A percentile compares a stretch with the other conserved stretches of the same genome.
Conservation (phyloP, 495 filamentous ascomycete species). For the Jackrogersella multiformis region DNA sequence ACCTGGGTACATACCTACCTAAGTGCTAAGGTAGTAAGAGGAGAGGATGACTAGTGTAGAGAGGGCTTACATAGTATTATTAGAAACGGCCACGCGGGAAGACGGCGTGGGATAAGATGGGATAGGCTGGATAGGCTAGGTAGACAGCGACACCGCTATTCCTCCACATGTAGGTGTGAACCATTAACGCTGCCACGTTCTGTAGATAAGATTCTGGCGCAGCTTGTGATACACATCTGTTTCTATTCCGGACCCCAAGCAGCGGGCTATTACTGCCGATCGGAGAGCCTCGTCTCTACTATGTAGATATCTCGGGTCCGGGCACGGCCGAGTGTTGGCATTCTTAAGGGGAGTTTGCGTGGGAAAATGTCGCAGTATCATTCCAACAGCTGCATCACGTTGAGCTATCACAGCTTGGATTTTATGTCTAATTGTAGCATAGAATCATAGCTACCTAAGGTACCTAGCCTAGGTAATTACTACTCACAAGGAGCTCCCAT, state of each 20-base stretch:
- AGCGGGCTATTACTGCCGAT: constrained; percentile 12
- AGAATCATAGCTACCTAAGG: neutral
- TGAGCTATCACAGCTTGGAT: too few species aligned
- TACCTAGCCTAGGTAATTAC: too few species aligned
- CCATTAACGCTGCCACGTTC: neutral
- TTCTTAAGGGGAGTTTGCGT: neutral
- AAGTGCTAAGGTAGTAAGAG: neutral
- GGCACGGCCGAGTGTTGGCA: neutral
- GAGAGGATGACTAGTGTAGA: neutral
- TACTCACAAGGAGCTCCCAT: too few species aligned
- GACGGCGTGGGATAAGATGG: neutral
- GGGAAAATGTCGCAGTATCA: neutral
- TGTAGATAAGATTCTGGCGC: constrained; percentile 24
- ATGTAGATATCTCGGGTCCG: constrained; percentile 14
- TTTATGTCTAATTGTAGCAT: neutral
- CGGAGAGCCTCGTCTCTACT: neutral
- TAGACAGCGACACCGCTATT: constrained; percentile 25
- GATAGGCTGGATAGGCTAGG: too few species aligned
- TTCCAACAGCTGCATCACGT: neutral
- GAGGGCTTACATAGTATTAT: constrained; percentile 17
- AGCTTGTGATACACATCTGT: neutral
- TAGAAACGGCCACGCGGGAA: constrained; percentile 21
- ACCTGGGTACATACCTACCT: too few species aligned
- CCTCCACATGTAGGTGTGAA: constrained; percentile 18
- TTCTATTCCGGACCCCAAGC: constrained; percentile 12